Evolutionary conservation across 306 rosid genomes (phyloP).

Genomic region (Sechiopsis laciniata): DNA sequence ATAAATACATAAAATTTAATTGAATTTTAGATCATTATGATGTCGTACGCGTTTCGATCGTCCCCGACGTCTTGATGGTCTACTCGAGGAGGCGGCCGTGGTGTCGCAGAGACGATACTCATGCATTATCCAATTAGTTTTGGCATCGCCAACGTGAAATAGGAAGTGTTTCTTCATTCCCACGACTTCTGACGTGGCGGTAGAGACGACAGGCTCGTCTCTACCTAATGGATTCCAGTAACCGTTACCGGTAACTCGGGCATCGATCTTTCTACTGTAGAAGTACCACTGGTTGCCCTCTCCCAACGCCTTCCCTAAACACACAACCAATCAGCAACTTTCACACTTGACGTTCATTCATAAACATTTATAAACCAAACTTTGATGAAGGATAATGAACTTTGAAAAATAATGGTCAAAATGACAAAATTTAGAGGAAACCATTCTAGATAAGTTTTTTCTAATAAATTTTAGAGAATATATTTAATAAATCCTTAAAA

Average conservation of each 20-base stretch:
- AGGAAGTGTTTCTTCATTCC: constrained; percentile 66
- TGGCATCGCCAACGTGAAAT: constrained; percentile 54
- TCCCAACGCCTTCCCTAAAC: constrained; percentile 74
- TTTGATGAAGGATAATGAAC: no score
- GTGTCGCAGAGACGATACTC: constrained; percentile 61
- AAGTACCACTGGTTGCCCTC: constrained; percentile 90
- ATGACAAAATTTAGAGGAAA: no score
- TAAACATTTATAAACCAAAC: no score
- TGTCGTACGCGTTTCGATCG: constrained; percentile 47
- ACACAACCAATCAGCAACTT: not conserved
- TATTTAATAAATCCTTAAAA: no score
- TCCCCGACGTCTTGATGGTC: constrained; percentile 55
- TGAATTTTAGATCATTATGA: no score
- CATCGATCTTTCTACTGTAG: constrained; percentile 73
- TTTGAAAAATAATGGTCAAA: no score
- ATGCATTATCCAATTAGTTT: constrained; percentile 88
- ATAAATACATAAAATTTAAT: no score
- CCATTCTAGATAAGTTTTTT: no score
- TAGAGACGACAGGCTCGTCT: constrained; percentile 57
- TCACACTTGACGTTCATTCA: no score
- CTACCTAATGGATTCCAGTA: constrained; percentile 65
- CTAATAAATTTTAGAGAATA: no score
- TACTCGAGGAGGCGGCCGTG: not conserved
- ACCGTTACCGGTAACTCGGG: constrained; percentile 50
- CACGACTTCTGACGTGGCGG: constrained; percentile 39